phyloP scores from a whole-genome alignment of 495 filamentous ascomycete species.

The Hypoxylon cercidicola region DNA sequence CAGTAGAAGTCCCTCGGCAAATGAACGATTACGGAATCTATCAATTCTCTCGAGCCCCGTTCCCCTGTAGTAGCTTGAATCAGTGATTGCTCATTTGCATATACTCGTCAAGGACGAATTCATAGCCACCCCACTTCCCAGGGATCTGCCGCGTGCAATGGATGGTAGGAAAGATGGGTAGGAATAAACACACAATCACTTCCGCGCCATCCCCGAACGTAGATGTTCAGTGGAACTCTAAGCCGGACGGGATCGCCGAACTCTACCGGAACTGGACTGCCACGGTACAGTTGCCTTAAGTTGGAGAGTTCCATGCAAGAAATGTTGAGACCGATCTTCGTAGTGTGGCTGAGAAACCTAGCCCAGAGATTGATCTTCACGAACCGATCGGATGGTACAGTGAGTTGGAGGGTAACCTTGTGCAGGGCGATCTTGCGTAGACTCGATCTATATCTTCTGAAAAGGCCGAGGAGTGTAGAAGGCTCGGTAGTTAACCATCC shows the following conservation, averaged over 20 bases:
- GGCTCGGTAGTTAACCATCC: slow-evolving; percentile 42
- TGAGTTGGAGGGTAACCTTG: slow-evolving; percentile 37
- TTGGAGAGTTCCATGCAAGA: slow-evolving; percentile 18
- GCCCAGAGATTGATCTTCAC: slow-evolving; percentile 41
- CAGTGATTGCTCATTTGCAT: slow-evolving; percentile 1
- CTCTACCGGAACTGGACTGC: not conserved
- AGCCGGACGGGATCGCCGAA: not conserved
- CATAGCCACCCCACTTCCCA: not conserved
- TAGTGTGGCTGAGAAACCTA: slow-evolving; percentile 34
- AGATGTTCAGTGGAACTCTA: not conserved
- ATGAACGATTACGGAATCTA: slow-evolving; percentile 6
- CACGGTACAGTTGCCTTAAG: slow-evolving; percentile 11
- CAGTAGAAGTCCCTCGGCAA: slow-evolving; percentile 7
- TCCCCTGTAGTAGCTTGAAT: slow-evolving; percentile 15
- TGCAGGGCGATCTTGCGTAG: slow-evolving; percentile 48
- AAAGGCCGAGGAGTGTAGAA: slow-evolving; percentile 39
- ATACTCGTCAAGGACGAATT: not conserved
- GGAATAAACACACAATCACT: slow-evolving; percentile 32
- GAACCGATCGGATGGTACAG: not conserved
- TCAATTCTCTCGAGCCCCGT: slow-evolving; percentile 15
- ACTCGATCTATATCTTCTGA: slow-evolving; percentile 49
- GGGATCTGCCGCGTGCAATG: no score
- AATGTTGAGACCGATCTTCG: slow-evolving; percentile 28
- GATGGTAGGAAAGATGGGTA: not conserved
- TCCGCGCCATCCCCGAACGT: slow-evolving; percentile 11